Conservation (phyloP, 2,329 filamentous ascomycete species). For the Apiospora saccharicola region DNA sequence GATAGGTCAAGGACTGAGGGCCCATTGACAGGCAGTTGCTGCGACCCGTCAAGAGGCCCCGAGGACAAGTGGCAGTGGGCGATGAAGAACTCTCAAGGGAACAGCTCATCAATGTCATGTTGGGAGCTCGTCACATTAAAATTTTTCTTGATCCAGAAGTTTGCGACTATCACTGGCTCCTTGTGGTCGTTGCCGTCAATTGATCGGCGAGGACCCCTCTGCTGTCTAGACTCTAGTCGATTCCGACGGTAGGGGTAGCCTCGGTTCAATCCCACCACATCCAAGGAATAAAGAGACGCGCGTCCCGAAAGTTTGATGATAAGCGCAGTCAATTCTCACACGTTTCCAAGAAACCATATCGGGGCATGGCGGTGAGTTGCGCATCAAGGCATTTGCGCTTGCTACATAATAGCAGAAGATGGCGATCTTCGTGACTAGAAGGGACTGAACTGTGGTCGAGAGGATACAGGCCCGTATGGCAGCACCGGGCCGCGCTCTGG, state of each 20-base stretch:
- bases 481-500: background rate
- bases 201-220: slow-evolving; percentile 9
- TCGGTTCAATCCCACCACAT: background rate
- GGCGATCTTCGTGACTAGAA: background rate
- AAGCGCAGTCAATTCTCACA: slow-evolving; percentile 3
- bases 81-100: background rate
- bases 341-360: background rate
- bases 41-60: background rate
- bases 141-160: background rate
- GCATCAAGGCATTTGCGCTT: background rate
- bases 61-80: background rate
- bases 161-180: too few relatives aligned
- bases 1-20: too few relatives aligned
- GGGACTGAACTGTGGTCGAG: background rate
- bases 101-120: background rate
- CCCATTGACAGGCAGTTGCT: too few relatives aligned
- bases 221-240: background rate
- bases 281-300: slow-evolving; percentile 13
- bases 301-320: slow-evolving; percentile 24
- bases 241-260: background rate
- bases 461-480: background rate
- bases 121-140: background rate
- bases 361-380: background rate
- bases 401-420: background rate
- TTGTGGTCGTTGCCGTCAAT: background rate